Base-by-base conservation (phyloP, 768 basidiomycete genomes). In the Rhodotorula kratochvilovae region DNA sequence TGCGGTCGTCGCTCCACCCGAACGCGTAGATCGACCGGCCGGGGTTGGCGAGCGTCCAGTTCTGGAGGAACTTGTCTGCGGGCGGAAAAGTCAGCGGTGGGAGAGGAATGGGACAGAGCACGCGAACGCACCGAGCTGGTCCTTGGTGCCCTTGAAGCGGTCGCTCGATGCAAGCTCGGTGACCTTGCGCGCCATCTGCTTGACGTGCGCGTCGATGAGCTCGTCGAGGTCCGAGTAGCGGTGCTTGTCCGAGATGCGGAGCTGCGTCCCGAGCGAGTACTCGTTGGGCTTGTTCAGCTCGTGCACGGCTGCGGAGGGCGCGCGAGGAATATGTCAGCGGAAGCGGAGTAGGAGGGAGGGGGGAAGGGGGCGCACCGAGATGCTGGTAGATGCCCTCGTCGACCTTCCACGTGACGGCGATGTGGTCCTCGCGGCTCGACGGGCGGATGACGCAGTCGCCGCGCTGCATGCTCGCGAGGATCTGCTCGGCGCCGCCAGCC, bases 381-480 rank as follows among this genome's bases (percentile, higher is more conserved):
- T 99, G 96, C 79, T 98, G 96, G 80, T 90, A 98, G 36, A 99
- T 82, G 70, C 88, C 90, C 68, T 96, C 90, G 73, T 94, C 95
- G 4, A 99, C 93, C 82, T 98, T 99, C 96, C 96, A 99, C 0
- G 96, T 99, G 17, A 99, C 90, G 55, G 95, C 95, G 48, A 99
- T 84, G 81, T 98, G 96, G 76, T 96, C 86, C 48, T 85, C 82
- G 80, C 94, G 93, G 8, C 95, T 97, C 27, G 93, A 95, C 1
- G 96, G 96, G 56, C 96, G 84, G 73, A 99, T 92, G 53, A 98
- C 90, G 51, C 95, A 94, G 80, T 98, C 96, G 17, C 96, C 96
- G 29, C 91, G 87, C 76, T 93, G 92, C 79, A 92, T 90, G 75
- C 88, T 88, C 75, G 91, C 90, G 70, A 99, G 83, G 79, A 89